Percentiles rank a stretch among this genome's conserved stretches.
phyloP scores from a whole-genome alignment of 768 basidiomycete species.

The Tylopilus intermedius region DNA sequence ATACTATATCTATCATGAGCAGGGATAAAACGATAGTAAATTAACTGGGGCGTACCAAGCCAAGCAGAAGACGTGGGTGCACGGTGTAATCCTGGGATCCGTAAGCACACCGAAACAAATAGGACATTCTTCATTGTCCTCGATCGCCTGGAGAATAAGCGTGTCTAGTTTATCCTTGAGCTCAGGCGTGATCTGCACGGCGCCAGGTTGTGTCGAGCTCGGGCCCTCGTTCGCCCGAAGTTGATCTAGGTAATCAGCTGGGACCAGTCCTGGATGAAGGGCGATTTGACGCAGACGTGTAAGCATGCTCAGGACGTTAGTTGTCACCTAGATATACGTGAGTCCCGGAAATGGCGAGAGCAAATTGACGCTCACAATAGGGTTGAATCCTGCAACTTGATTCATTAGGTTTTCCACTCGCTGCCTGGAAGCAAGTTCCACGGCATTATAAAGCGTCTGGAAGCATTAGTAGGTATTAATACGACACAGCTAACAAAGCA shows the following conservation, averaged over 20 bases:
- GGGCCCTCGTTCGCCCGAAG: constrained; percentile 36
- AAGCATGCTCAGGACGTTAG: constrained; percentile 74
- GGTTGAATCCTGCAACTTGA: constrained; percentile 32
- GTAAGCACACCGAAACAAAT: constrained; percentile 59
- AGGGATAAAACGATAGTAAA: background rate
- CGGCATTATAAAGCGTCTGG: constrained; percentile 63
- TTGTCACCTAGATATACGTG: constrained; percentile 45
- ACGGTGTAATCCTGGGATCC: constrained; percentile 70
- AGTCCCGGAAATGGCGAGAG: background rate
- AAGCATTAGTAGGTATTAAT: constrained; percentile 3
- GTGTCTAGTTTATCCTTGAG: constrained; percentile 54
- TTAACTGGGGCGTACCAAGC: constrained; percentile 45
- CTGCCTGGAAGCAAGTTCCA: constrained; percentile 58
- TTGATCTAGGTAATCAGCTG: constrained; percentile 63
- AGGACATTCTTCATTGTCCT: constrained; percentile 81
- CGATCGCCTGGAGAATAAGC: constrained; percentile 59
- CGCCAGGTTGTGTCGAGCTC: constrained; percentile 12
- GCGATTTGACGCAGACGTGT: constrained; percentile 81
- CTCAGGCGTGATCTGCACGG: constrained; percentile 45
- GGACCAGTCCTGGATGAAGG: constrained; percentile 74
- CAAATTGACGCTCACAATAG: constrained; percentile 33
- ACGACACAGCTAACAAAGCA: background rate
- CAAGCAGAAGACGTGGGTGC: constrained; percentile 69
- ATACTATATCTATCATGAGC: constrained; percentile 42
- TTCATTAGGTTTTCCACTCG: constrained; percentile 55